These are phyloP conservation scores for Suillus luteus DNA, from an alignment of 768 basidiomycete species.

Conservation along the genomic window DNA sequence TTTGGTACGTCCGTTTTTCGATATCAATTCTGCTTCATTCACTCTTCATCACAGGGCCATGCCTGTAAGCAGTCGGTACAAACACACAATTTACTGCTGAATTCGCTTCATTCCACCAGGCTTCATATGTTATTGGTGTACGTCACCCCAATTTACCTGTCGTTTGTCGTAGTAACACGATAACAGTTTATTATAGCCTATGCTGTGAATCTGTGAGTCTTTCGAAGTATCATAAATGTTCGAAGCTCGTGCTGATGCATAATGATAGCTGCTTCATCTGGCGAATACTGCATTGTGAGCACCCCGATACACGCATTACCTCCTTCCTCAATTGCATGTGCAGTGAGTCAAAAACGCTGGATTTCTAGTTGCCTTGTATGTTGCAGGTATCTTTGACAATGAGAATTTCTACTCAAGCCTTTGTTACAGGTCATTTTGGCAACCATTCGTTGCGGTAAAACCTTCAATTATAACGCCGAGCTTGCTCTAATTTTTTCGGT, in stretches of 20 bases:
- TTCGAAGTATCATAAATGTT: not conserved
- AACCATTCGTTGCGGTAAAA: conserved; percentile 16
- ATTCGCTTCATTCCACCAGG: not conserved
- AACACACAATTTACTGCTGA: not conserved
- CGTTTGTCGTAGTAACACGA: not conserved
- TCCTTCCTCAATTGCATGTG: not conserved
- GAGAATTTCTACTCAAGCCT: not conserved
- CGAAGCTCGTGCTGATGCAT: not conserved
- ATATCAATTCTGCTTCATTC: not conserved
- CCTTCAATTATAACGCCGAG: not conserved
- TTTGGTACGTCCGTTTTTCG: conserved; percentile 16
- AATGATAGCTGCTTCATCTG: conserved; percentile 20
- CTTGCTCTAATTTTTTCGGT: not conserved
- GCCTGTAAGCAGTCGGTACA: conserved; percentile 6
- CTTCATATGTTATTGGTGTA: conserved; percentile 16
- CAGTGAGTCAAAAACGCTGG: conserved; percentile 17
- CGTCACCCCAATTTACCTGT: not conserved
- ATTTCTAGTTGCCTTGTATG: conserved; percentile 19
- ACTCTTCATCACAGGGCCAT: conserved; percentile 13
- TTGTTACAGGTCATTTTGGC: conserved; percentile 11
- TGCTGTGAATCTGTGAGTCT: conserved; percentile 11
- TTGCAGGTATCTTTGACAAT: not conserved
- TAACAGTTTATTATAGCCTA: conserved; percentile 13
- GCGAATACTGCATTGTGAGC: conserved; percentile 24
- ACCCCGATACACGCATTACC: not conserved